Conservation (phyloP, 1,284 basidiomycete genomes). For the Ganoderma lucidum region DNA sequence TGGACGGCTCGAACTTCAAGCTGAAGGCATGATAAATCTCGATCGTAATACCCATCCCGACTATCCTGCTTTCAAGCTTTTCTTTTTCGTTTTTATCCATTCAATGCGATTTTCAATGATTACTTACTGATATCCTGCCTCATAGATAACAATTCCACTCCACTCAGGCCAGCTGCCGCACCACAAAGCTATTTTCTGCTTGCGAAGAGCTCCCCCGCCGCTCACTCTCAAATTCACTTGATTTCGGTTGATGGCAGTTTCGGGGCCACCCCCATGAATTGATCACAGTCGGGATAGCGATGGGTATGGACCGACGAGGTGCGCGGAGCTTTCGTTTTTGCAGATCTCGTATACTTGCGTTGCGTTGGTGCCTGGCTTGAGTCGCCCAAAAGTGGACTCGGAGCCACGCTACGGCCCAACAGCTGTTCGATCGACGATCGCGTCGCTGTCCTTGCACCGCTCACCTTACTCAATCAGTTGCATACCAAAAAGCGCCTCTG, state of each 20-base stretch:
- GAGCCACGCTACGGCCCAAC: conserved; percentile 28
- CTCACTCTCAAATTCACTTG: background rate
- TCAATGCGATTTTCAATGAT: background rate
- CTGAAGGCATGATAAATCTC: conserved; percentile 18
- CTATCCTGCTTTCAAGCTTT: background rate
- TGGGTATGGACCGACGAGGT: background rate
- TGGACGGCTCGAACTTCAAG: conserved; percentile 19
- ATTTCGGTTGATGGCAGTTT: background rate
- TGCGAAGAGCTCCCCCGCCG: conserved; percentile 1
- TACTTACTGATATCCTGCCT: conserved; percentile 6
- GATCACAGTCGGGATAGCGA: conserved; percentile 5
- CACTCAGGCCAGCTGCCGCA: background rate
- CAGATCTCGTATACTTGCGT: conserved; percentile 20
- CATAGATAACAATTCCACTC: background rate
- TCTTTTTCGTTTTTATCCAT: background rate
- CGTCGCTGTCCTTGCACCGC: conserved; percentile 30
- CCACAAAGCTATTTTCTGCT: conserved; percentile 20
- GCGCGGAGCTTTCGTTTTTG: conserved; percentile 19
- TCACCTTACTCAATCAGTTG: conserved; percentile 25
- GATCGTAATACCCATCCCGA: conserved; percentile 16
- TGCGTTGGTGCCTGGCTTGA: conserved; percentile 30
- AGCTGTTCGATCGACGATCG: conserved; percentile 34
- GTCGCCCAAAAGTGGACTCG: conserved; percentile 17
- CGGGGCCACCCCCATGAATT: background rate
- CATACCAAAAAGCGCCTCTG: conserved; percentile 6